Percentiles rank a stretch among this genome's conserved stretches.
Evolutionary conservation across 371 early-diverging fungal genomes (phyloP).

Genomic region (Enterocytospora artemiae): DNA sequence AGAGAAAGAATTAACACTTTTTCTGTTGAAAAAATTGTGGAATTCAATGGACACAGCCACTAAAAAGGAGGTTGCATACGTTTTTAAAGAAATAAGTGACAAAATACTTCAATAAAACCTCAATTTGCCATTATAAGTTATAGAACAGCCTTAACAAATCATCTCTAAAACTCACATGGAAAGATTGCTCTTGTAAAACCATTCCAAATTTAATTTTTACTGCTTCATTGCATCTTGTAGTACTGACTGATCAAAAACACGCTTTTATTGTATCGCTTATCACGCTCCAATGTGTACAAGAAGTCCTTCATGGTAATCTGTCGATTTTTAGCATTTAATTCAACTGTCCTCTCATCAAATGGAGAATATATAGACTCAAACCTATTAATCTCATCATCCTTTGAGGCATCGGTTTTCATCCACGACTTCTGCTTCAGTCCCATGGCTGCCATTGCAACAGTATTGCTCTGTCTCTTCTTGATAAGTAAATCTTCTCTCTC

Average conservation of each 20-base stretch:
- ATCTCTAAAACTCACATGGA: no score
- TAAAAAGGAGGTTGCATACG: no score
- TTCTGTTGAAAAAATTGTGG: no score
- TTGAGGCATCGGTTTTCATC: conserved; percentile 45
- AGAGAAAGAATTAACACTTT: no score
- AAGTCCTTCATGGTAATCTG: conserved; percentile 56
- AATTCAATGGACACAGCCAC: no score
- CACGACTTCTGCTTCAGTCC: conserved; percentile 57
- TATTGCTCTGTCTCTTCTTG: conserved; percentile 57
- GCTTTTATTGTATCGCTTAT: conserved; percentile 58
- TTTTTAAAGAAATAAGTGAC: no score
- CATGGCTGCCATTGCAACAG: conserved; percentile 58
- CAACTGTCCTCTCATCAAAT: conserved; percentile 52
- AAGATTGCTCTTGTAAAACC: no score
- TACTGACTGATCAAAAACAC: conserved; percentile 57
- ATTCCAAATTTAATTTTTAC: no score
- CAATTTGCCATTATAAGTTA: no score
- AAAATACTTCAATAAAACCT: no score
- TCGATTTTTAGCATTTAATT: conserved; percentile 45
- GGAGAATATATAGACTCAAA: conserved; percentile 54
- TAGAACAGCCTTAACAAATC: no score
- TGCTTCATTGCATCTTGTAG: no score
- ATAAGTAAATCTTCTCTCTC: conserved; percentile 59
- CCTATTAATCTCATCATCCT: conserved; percentile 43
- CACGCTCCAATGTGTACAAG: conserved; percentile 54